Evolutionary conservation across 371 early-diverging fungal species (phyloP).

Genomic region (Globomyces sp.): DNA sequence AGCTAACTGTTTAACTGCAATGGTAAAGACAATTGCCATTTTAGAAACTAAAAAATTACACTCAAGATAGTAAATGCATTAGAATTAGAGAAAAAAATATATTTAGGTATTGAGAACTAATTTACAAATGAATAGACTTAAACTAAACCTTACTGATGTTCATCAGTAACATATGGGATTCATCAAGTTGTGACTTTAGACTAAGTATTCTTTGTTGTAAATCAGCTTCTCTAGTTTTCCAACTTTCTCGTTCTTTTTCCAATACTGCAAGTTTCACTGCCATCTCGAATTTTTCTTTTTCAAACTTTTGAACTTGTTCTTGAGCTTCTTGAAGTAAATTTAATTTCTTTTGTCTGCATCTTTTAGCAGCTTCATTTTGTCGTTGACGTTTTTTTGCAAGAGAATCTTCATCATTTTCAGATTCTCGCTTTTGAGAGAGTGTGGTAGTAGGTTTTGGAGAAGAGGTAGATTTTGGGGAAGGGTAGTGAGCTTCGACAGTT

Average conservation of each 20-base stretch:
- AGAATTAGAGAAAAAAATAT: no score
- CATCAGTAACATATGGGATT: conserved; percentile 12
- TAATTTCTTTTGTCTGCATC: conserved; percentile 17
- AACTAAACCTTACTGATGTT: no score
- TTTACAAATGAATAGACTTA: no score
- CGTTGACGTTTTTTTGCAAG: conserved; percentile 3
- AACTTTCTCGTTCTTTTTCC: conserved; percentile 17
- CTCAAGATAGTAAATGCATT: no score
- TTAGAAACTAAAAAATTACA: no score
- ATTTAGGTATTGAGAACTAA: no score
- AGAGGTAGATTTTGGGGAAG: not conserved
- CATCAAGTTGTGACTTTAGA: conserved; percentile 10
- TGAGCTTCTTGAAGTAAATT: not conserved
- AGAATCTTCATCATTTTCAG: not conserved
- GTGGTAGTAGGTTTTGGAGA: not conserved
- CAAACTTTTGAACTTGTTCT: not conserved
- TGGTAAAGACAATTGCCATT: no score
- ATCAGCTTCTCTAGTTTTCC: conserved; percentile 12
- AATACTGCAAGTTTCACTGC: conserved; percentile 9
- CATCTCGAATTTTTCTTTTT: conserved; percentile 17
- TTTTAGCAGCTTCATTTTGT: conserved; percentile 16
- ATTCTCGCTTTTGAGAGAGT: not conserved
- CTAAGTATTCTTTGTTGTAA: not conserved
- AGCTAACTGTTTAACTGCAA: no score
- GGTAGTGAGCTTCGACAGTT: not conserved